Evolutionary conservation across 352 stramenopile species (phyloP).

Genomic region (Blastocystis sp.): DNA sequence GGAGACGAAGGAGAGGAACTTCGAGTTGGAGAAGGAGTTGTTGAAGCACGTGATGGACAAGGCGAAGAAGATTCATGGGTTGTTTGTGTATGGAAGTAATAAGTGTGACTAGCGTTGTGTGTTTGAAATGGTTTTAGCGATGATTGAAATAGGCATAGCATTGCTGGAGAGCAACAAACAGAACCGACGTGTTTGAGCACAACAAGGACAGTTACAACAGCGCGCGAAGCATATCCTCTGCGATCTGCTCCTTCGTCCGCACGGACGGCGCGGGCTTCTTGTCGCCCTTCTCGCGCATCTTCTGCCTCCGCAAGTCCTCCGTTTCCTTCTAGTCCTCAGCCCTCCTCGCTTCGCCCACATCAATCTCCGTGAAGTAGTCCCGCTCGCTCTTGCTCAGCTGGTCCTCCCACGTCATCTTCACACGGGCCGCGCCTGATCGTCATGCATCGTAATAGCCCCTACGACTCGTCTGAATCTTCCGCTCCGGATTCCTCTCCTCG

Average conservation of each 20-base stretch:
- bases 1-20: constrained; percentile 23
- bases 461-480: constrained; percentile 30
- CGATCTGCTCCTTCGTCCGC: constrained; percentile 28
- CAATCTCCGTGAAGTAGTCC: constrained; percentile 55
- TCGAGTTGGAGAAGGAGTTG: background rate
- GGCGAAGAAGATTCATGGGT: background rate
- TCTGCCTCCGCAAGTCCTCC: constrained; percentile 23
- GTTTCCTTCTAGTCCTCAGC: constrained; percentile 34
- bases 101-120: constrained; percentile 27
- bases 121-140: no score
- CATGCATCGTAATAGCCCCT: background rate
- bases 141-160: no score
- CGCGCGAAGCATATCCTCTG: constrained; percentile 52
- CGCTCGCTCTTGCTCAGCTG: constrained; percentile 1
- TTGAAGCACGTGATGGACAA: background rate
- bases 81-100: constrained; percentile 48
- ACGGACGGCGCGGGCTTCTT: background rate
- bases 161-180: no score
- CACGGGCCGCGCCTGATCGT: constrained; percentile 13
- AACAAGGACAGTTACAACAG: constrained; percentile 35
- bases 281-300: background rate
- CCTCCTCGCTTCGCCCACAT: background rate
- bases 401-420: constrained; percentile 64
- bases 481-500: background rate
- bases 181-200: no score